Conservation (phyloP, 2,329 filamentous ascomycete species). For the Colletotrichum cordylinicola region DNA sequence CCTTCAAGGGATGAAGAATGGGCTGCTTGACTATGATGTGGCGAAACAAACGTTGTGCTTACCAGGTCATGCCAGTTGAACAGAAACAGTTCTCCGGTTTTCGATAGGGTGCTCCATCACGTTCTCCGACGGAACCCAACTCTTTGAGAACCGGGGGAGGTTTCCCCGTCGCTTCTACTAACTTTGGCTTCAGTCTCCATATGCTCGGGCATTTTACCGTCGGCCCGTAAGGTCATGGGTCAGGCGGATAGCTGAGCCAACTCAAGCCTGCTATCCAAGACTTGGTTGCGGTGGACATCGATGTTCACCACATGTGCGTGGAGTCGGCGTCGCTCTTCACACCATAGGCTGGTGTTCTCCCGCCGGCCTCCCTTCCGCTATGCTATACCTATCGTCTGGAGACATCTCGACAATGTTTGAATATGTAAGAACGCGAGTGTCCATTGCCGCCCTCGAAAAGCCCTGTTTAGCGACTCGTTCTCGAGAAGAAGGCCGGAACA, state of each 20-base stretch:
- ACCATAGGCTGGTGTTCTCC: no score
- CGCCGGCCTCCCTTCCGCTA: no score
- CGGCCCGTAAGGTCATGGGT: neutral
- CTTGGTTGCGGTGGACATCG: neutral
- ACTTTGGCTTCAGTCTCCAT: neutral
- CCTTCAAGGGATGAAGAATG: neutral
- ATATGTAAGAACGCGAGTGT: neutral
- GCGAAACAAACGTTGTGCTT: no score
- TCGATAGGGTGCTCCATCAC: neutral
- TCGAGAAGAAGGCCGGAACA: neutral
- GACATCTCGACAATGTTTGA: neutral
- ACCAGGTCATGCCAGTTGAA: neutral
- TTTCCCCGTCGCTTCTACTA: rapidly evolving
- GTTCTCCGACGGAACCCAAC: neutral
- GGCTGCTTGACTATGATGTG: no score
- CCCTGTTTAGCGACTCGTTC: neutral
- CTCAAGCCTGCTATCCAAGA: neutral
- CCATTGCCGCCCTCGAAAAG: neutral
- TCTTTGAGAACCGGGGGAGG: neutral
- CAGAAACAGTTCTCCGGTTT: rapidly evolving
- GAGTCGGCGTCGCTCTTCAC: no score
- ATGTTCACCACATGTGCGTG: no score
- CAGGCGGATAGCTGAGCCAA: neutral
- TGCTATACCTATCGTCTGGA: no score
- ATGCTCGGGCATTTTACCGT: neutral